Base-by-base conservation (phyloP, 495 filamentous ascomycete species). In the Podospora australis region DNA sequence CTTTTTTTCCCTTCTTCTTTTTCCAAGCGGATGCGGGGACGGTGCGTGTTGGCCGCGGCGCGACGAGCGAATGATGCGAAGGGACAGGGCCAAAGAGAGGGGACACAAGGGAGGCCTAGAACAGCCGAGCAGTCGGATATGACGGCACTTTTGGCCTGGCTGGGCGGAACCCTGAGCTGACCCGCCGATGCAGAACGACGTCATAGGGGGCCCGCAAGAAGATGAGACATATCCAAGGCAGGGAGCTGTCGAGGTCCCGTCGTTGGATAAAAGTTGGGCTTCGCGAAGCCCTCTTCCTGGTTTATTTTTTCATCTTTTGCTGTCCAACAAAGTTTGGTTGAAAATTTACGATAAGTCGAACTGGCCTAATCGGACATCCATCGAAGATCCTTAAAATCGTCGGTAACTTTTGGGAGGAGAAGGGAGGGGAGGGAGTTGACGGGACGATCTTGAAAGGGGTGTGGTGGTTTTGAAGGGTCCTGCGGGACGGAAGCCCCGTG, bases 131-230 rank as follows among this genome's bases (percentile, higher is more conserved):
- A 5, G 28, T 43, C 40, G 40, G 40, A 43, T 43, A 43, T 43
- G 40, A 43, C 40, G 40, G 40, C 40, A 43, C 40, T 28, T 43
- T 43, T n/a, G n/a, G n/a, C n/a, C n/a, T n/a, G n/a, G n/a, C n/a
- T n/a, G n/a, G 20, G 23, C 20, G 20, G 23, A 23, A 14, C 20
- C 9, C 24, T 23, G 17, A 43, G 21, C 7, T 11, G 14, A 43
- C 40, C 40, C 40, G 40, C 40, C 25, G 24, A 23, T 23, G 23
- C 40, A 23, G 11, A 13, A 29, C 23, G 21, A 43, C 40, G 40
- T 43, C 40, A 43, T 43, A 43, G 3, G 40, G 21, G 20, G 14
- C 40, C 14, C 10, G 7, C 20, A 9, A 23, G 16, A 10, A 24
- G n/a, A 3, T 23, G 40, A 21, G 20, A 43, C 20, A 23, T 10